phyloP scores from a whole-genome alignment of 2,329 filamentous ascomycete genomes.

The Dactylonectria macrodidyma region DNA sequence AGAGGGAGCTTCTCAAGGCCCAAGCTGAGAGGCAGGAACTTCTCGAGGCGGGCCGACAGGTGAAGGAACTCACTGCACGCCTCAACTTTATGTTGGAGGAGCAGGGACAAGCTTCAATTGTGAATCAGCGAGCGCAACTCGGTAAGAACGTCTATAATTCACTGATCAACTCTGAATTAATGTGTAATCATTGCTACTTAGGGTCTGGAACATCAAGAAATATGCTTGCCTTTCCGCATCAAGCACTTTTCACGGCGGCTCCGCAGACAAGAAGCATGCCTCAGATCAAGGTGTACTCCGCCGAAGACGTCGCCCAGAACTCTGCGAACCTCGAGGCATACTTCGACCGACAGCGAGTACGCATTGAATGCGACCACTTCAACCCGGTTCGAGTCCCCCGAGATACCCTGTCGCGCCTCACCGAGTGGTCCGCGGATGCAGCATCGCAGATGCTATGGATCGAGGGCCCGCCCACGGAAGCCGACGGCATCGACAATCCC shows the following conservation, averaged over 20 bases:
- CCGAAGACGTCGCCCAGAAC: background rate
- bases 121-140: background rate
- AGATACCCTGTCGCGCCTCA: background rate
- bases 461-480: background rate
- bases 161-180: background rate
- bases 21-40: background rate
- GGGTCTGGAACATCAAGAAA: background rate
- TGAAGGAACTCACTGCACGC: conserved; percentile 1
- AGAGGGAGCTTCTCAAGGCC: background rate
- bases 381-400: background rate
- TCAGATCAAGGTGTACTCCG: background rate
- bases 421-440: background rate
- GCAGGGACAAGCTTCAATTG: background rate
- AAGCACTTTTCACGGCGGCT: background rate
- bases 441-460: background rate
- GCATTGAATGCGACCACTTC: background rate
- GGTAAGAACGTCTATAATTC: background rate
- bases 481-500: background rate
- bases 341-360: conserved; percentile 7
- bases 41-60: background rate
- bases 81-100: background rate
- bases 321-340: conserved; percentile 7
- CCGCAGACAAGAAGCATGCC: background rate
- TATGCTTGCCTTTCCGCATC: background rate
- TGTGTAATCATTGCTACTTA: background rate